These are phyloP conservation scores for Nemania bipapillata DNA, from an alignment of 2,329 filamentous ascomycete species.

Conservation along the genomic window DNA sequence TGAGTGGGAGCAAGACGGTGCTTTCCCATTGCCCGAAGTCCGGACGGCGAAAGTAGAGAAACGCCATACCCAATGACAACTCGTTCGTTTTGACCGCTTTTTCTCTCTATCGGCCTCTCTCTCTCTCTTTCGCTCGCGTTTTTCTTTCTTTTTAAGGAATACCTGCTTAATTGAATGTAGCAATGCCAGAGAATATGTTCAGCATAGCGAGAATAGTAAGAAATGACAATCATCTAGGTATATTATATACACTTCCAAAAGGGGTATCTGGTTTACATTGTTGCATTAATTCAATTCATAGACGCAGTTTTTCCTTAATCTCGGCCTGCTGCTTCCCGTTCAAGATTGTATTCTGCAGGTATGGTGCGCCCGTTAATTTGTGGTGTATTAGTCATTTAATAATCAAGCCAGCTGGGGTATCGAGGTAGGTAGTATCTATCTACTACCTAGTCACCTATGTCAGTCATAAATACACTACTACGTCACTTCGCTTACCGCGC, in stretches of 20 bases:
- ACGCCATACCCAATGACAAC: background rate
- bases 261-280: too few species aligned
- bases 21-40: conserved; percentile 9
- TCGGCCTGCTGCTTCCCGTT: too few species aligned
- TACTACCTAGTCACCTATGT: background rate
- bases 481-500: conserved; percentile 2
- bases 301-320: too few species aligned
- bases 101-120: too few species aligned
- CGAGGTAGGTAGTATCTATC: background rate
- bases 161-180: background rate
- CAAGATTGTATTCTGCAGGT: too few species aligned
- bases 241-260: too few species aligned
- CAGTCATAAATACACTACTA: background rate
- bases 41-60: conserved; percentile 5
- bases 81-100: background rate
- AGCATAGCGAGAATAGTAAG: background rate
- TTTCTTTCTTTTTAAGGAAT: too few species aligned
- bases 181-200: background rate
- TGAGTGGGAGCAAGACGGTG: conserved; percentile 4
- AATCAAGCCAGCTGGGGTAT: background rate
- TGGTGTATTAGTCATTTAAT: too few species aligned
- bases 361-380: too few species aligned
- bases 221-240: background rate
- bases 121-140: background rate
- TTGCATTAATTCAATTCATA: too few species aligned